Evolutionary conservation across 2,329 filamentous ascomycete species (phyloP).

Genomic region (Monilinia polystroma): DNA sequence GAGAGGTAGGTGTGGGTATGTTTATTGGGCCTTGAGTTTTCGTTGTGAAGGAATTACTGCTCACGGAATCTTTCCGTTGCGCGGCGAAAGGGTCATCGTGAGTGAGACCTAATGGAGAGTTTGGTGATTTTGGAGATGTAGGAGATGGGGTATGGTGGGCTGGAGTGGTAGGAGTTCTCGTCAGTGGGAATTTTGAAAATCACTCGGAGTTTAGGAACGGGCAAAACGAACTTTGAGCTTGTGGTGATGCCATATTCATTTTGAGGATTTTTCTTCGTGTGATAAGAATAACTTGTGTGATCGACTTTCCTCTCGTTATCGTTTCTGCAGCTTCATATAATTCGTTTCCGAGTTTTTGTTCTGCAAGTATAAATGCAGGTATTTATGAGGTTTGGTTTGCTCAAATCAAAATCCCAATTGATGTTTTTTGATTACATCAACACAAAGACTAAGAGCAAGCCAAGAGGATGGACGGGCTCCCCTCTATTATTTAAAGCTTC

Average conservation of each 20-base stretch:
- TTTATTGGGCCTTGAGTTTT: slow-evolving; percentile 6
- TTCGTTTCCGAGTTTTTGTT: not conserved
- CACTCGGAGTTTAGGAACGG: not conserved
- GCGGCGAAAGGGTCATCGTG: slow-evolving; percentile 16
- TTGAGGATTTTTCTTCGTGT: not conserved
- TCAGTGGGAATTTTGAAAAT: not conserved
- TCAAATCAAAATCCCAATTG: not conserved
- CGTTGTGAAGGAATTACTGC: not conserved
- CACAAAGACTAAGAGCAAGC: slow-evolving; percentile 13
- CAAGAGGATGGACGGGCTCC: slow-evolving; percentile 15
- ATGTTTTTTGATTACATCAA: slow-evolving; percentile 14
- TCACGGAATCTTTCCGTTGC: slow-evolving; percentile 11
- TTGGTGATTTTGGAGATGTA: slow-evolving; percentile 4
- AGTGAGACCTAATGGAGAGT: not conserved
- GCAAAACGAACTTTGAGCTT: slow-evolving; percentile 14
- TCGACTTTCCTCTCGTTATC: not conserved
- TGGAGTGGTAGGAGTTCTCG: not conserved
- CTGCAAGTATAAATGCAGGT: not conserved
- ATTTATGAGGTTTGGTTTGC: not conserved
- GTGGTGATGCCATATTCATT: slow-evolving; percentile 17
- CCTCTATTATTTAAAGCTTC: slow-evolving; percentile 11
- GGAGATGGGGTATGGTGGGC: slow-evolving; percentile 11
- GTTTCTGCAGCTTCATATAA: slow-evolving; percentile 10
- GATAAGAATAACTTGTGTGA: not conserved
- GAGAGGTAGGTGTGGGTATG: not conserved